These are phyloP conservation scores for Aquilaria sinensis DNA, from an alignment of 345 rosid genomes.

Conservation along the genomic window DNA sequence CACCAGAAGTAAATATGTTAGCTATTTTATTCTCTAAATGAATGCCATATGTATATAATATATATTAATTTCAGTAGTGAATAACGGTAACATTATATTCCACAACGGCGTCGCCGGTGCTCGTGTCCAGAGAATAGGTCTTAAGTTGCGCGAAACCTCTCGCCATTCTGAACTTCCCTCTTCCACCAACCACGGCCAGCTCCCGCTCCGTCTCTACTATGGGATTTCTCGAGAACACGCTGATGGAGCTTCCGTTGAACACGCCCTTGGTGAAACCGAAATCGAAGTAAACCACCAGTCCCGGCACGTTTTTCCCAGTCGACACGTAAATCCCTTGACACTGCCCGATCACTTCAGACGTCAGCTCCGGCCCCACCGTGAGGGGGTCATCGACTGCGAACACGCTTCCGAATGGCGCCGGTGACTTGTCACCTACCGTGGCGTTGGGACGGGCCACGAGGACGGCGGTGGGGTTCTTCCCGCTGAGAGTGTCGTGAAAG, in stretches of 20 bases:
- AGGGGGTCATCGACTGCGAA: constrained; percentile 20
- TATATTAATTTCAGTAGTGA: constrained; percentile 2
- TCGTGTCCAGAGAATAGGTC: neutral
- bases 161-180: constrained; percentile 23
- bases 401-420: constrained; percentile 1
- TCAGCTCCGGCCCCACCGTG: constrained; percentile 15
- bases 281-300: constrained; percentile 12
- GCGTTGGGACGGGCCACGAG: neutral
- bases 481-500: neutral
- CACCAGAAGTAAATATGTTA: too few species aligned
- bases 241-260: constrained; percentile 27
- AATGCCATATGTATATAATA: too few species aligned
- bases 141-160: constrained; percentile 19
- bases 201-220: constrained; percentile 11
- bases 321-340: constrained; percentile 21
- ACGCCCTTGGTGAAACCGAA: constrained; percentile 21
- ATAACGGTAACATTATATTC: constrained; percentile 13
- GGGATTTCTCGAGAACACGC: constrained; percentile 25
- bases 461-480: neutral
- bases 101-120: constrained; percentile 13
- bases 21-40: too few species aligned
- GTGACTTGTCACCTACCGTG: neutral
- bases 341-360: constrained; percentile 18
- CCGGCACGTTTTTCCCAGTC: neutral
- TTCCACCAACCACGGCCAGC: constrained; percentile 30